Evolutionary conservation across 2,329 filamentous ascomycete genomes (phyloP), one percentile per base, ranked within the genome.

Genomic region (Fonsecaea monophora): DNA sequence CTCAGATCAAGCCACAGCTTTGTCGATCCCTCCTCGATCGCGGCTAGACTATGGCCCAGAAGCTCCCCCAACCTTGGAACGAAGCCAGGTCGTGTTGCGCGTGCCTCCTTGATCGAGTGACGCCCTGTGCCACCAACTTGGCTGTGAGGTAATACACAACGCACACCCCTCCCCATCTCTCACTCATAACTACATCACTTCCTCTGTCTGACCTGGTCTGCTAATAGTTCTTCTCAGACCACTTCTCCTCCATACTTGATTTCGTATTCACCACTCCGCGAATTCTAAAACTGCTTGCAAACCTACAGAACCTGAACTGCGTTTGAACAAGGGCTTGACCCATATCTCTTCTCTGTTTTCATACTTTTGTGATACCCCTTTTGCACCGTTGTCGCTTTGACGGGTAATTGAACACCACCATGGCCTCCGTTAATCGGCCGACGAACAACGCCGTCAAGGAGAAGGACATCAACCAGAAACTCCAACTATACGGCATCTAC

Each of bases 381-480:
- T 55, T 45, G 38, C 55, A 56, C n/a, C 35, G 10, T 37, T 59
- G 25, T 48, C 12, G 37, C n/a, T 32, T 40, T 6, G 18, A 53
- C 48, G 45, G 18, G 15, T 5, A 32, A 32, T 6, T 32, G 30
- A 55, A 40, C 32, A 45, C 37, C 65, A 68, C 53, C 64, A 71
- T 71, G 70, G 63, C 70, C 34, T 67, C 74, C 60, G 90, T 94
- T 75, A 94, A 95, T 79, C 87, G 85, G 73, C 92, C 92, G 37
- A 89, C 87, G 69, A 86, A 95, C 79, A 75, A 85, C 68, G 89
- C 90, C 82, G 79, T 86, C 78, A 94, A 94, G 85, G 92, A 96
- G 82, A 86, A 86, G 72, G 89, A 81, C 78, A 90, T 98, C 81
- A 95, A 95, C 81, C 88, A 89, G 78, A 99, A 99, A 84, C 89